Conservation (phyloP, 2,329 filamentous ascomycete species). For the Rhytidhysteron rufulum region DNA sequence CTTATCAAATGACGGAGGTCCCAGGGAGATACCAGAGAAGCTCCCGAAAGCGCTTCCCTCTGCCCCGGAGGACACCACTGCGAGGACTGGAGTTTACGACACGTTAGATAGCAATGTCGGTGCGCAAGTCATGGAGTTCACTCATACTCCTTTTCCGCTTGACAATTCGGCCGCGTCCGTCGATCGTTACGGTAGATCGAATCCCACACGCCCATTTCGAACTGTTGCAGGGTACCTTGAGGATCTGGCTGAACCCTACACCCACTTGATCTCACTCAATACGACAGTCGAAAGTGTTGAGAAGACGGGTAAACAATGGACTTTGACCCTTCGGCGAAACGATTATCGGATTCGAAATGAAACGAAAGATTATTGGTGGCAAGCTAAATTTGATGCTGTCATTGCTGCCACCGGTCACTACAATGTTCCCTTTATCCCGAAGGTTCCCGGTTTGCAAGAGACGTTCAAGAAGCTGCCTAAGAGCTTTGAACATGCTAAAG, state of each 20-base stretch:
- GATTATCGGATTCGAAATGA: slow-evolving; percentile 13
- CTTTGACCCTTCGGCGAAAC: slow-evolving; percentile 47
- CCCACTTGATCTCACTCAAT: slow-evolving; percentile 50
- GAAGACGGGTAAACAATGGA: slow-evolving; percentile 50
- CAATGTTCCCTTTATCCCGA: slow-evolving; percentile 54
- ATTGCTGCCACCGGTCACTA: slow-evolving; percentile 61
- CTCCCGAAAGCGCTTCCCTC: too few relatives aligned
- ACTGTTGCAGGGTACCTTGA: slow-evolving; percentile 57
- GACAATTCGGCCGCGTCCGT: slow-evolving; percentile 39
- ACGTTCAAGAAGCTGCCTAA: slow-evolving; percentile 46
- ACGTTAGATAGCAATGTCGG: slow-evolving; percentile 65
- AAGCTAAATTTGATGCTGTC: slow-evolving; percentile 59
- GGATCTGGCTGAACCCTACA: slow-evolving; percentile 51
- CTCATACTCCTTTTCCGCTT: slow-evolving; percentile 52
- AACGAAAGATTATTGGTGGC: slow-evolving; percentile 57
- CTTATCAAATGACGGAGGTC: too few relatives aligned
- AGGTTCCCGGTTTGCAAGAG: slow-evolving; percentile 47
- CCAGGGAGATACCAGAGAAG: too few relatives aligned
- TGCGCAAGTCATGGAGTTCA: slow-evolving; percentile 57
- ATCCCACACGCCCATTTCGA: slow-evolving; percentile 57
- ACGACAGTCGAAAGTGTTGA: slow-evolving; percentile 60
- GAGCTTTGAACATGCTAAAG: slow-evolving; percentile 54
- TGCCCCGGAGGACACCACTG: too few relatives aligned
- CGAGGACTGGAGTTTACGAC: too few relatives aligned
- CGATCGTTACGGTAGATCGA: slow-evolving; percentile 48